These are phyloP conservation scores for Ceratopteris richardii DNA, from an alignment of 75 land plant genomes.

Conservation along the genomic window DNA sequence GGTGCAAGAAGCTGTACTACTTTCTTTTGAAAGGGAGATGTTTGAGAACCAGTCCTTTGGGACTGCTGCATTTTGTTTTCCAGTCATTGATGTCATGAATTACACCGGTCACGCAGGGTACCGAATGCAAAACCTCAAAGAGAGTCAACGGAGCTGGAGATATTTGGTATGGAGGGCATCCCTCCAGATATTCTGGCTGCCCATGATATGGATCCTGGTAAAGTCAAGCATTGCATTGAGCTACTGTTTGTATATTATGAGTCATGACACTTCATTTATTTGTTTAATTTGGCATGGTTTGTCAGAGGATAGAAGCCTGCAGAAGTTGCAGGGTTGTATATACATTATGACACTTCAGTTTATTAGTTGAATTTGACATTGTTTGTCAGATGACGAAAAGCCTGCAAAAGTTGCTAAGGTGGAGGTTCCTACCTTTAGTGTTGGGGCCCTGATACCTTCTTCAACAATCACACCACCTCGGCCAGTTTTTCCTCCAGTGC, in stretches of 20 bases:
- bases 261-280: too few species aligned
- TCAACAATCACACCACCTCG: conserved; percentile 51
- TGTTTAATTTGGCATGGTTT: too few species aligned
- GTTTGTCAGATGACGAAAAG: conserved; percentile 67
- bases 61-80: too few species aligned
- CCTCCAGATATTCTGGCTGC: conserved; percentile 84
- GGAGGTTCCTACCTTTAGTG: conserved; percentile 42
- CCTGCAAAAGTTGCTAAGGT: conserved; percentile 72
- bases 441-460: conserved; percentile 49
- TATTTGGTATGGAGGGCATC: conserved; percentile 92
- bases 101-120: conserved; percentile 35
- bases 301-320: too few species aligned
- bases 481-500: conserved; percentile 44
- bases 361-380: background rate
- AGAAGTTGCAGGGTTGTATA: too few species aligned
- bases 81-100: too few species aligned
- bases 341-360: too few species aligned
- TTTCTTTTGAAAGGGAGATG: too few species aligned
- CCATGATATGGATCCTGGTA: conserved; percentile 88
- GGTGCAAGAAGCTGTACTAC: too few species aligned
- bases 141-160: conserved; percentile 90
- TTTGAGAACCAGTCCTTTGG: too few species aligned
- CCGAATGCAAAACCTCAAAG: conserved; percentile 96
- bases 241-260: background rate
- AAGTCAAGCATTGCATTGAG: background rate